Conservation (phyloP, 2,329 filamentous ascomycete genomes). For the Fusarium protoensiforme region DNA sequence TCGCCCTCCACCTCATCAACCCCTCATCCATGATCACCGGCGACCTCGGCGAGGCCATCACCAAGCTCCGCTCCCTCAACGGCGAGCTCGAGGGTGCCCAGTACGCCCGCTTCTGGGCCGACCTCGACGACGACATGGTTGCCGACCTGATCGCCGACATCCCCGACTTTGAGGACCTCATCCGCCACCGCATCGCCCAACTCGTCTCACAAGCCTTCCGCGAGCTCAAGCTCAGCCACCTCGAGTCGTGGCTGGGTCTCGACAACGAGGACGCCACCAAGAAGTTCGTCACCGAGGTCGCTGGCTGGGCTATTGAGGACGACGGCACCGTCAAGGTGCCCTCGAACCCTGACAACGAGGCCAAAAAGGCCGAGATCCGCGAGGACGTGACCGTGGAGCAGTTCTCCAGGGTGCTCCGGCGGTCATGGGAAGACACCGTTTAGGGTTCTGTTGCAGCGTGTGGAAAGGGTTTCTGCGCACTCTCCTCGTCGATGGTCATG, state of each 20-base stretch:
- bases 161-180: constrained; percentile 91
- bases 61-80: constrained; percentile 87
- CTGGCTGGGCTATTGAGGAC: constrained; percentile 83
- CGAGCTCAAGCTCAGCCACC: constrained; percentile 73
- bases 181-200: constrained; percentile 89
- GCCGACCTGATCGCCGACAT: constrained; percentile 96
- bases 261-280: constrained; percentile 70
- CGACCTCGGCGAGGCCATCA: constrained; percentile 88
- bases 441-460: constrained; percentile 37
- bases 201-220: constrained; percentile 86
- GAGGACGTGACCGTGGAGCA: constrained; percentile 95
- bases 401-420: constrained; percentile 81
- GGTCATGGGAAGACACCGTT: constrained; percentile 81
- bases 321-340: constrained; percentile 79
- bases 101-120: constrained; percentile 93
- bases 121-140: constrained; percentile 94
- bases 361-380: constrained; percentile 92
- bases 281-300: constrained; percentile 87
- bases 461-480: constrained; percentile 31
- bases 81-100: constrained; percentile 89
- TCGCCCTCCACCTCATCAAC: constrained; percentile 92
- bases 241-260: constrained; percentile 82
- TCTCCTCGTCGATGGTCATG: constrained; percentile 41
- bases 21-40: constrained; percentile 74
- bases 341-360: constrained; percentile 96